Evolutionary conservation across 441 rosid species (phyloP).

Genomic region (Euphorbia neoarborescens): DNA sequence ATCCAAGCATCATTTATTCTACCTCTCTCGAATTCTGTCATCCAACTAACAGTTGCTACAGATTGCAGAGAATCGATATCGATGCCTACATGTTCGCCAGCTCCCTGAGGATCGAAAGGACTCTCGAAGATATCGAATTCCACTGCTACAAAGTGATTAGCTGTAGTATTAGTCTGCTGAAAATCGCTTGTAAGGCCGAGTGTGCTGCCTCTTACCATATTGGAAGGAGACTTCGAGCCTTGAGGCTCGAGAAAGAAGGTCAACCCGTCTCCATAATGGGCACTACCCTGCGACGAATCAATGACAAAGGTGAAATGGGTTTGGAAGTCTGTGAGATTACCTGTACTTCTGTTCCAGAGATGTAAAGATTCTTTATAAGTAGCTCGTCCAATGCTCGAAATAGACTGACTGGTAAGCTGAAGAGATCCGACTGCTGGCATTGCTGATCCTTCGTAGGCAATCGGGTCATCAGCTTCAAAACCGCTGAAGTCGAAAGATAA

Average conservation of each 20-base stretch:
- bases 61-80: constrained; percentile 25
- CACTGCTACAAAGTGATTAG: constrained; percentile 25
- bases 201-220: not conserved
- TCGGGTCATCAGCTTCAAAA: not conserved
- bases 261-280: constrained; percentile 16
- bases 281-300: not conserved
- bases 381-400: constrained; percentile 3
- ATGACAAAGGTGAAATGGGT: constrained; percentile 26
- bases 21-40: constrained; percentile 5
- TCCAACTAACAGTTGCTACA: constrained; percentile 13
- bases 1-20: constrained; percentile 20
- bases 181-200: constrained; percentile 13
- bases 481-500: constrained; percentile 1
- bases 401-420: not conserved
- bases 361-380: constrained; percentile 12
- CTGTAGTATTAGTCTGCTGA: not conserved
- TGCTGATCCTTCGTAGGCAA: not conserved
- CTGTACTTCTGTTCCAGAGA: constrained; percentile 23
- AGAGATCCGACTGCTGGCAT: not conserved
- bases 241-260: constrained; percentile 28
- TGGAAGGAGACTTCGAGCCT: not conserved
- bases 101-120: not conserved
- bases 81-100: constrained; percentile 24
- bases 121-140: constrained; percentile 27
- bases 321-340: constrained; percentile 21